A percentile compares a stretch with the other conserved stretches of the same genome.
Evolutionary conservation across 768 basidiomycete species (phyloP).

Genomic region (Amanita rimosa): DNA sequence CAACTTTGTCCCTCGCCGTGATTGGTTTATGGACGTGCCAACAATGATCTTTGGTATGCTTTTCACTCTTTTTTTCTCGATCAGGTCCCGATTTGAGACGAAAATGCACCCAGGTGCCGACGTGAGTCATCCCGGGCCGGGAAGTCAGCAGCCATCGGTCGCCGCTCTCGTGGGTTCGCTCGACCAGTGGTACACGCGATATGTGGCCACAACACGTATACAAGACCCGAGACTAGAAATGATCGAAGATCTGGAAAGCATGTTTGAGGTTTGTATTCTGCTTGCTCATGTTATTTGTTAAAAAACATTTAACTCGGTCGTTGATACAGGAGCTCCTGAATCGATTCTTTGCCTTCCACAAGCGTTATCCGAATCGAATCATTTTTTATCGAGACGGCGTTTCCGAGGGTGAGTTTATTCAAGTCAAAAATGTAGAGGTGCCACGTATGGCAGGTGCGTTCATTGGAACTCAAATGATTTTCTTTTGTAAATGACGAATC

Average conservation of each 20-base stretch:
- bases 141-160: slow-evolving; percentile 39
- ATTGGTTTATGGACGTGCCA: slow-evolving; percentile 16
- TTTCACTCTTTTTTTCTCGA: slow-evolving; percentile 5
- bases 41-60: slow-evolving; percentile 33
- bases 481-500: not conserved
- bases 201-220: slow-evolving; percentile 28
- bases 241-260: slow-evolving; percentile 28
- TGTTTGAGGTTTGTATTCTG: slow-evolving; percentile 20
- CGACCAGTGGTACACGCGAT: slow-evolving; percentile 33
- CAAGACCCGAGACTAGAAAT: slow-evolving; percentile 37
- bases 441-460: slow-evolving; percentile 28
- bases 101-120: slow-evolving; percentile 32
- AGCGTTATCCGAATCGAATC: slow-evolving; percentile 15
- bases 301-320: too few relatives aligned
- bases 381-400: slow-evolving; percentile 40
- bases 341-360: slow-evolving; percentile 10
- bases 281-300: not conserved
- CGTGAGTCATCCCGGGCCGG: slow-evolving; percentile 54
- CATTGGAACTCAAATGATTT: not conserved
- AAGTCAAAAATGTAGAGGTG: slow-evolving; percentile 31
- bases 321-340: slow-evolving; percentile 10
- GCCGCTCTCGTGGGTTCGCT: slow-evolving; percentile 48
- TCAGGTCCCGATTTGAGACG: not conserved
- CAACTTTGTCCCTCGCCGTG: slow-evolving; percentile 24
- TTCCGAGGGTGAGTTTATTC: slow-evolving; percentile 29